Evolutionary conservation across 2,329 filamentous ascomycete genomes (phyloP), one percentile per base, ranked within the genome.

Genomic region (Lachnellula occidentalis): DNA sequence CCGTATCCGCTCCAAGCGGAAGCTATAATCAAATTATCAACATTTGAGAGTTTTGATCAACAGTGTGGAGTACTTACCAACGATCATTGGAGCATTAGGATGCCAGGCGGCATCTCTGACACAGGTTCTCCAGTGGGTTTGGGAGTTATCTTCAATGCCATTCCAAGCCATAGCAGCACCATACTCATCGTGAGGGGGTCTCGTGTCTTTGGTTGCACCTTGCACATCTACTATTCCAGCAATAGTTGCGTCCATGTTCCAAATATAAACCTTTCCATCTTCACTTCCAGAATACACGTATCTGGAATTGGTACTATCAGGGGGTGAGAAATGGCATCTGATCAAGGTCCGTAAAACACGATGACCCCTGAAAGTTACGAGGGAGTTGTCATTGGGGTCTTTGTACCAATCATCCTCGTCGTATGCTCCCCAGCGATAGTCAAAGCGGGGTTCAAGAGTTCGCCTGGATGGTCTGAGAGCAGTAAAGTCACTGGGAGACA

Each of bases 201-300:
- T 75, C 9, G 82, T 80, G 59, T 83, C 78, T 56, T 76, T 75
- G 0, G 90, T 95, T 1, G 87, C 85, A 57, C 78, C 73, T 43
- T 81, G 79, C 6, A 96, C 92, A 67, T 97, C 85, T 45, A 99
- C 85, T 42, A 80, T 83, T 4, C 81, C 83, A 0, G 89, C 90
- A 11, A 89, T 67, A 0, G 91, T 96, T 34, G 90, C 92, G 67
- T 99, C 92, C 72, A 97, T 75, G 67, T 97, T 97, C 80, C 89
- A 99, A 42, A 97, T 81, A 64, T 91, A 92, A 0, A 96, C 88
- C 56, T 87, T 88, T 48, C 94, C 94, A 62, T 96, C 90, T 60
- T 90, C 84, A 64, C 89, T 95, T 21, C 94, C 94, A 19, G 87
- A 88, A 72, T 96, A 97, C 21, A 99, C 91, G 67, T 96, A 97